Evolutionary conservation across 2,329 filamentous ascomycete species (phyloP), one percentile per base, ranked within the genome.

Genomic region (Diplocarpon rosae): DNA sequence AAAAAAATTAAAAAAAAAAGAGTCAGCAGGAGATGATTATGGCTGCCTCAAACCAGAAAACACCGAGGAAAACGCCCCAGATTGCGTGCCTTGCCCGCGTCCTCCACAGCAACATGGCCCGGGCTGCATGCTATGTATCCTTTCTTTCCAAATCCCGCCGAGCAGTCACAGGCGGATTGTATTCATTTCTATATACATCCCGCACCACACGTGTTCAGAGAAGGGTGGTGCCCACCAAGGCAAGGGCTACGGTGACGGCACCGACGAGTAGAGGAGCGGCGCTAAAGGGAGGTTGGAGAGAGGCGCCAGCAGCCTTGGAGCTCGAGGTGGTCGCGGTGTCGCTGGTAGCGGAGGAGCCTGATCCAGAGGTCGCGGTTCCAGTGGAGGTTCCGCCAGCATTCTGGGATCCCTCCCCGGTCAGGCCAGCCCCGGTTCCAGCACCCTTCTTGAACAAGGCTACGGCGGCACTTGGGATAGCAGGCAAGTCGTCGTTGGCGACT

Each of bases 381-480:
- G 53, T 49, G 37, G 51, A 56, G 37, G 52, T 51, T 45, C 56
- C 54, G 33, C 52, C 56, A 11, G 56, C 47, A 29, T 58, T 59
- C 47, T 56, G 60, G 39, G 48, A 59, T 40, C 58, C 56, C 42
- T 52, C 46, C 44, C 55, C 59, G 44, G 49, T 69, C 65, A 61
- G 41, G 46, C 59, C 59, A 30, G 67, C 67, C 7, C 69, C 70
- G 12, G 50, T 59, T 39, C 72, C 71, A 31, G 71, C 70, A 49
- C 72, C 71, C 15, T 65, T 63, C 50, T 63, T 62, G 61, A 74
- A 65, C 60, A 65, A 69, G 41, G 66, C 52, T 4, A 48, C 50
- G 5, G 52, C 62, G 39, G 58, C 55, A 20, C 68, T 69, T 36
- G 72, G 72, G 41, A 73, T 66, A 27, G 67, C 65, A 20, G 72